Conservation (phyloP, 164 flowering plant species). For the Akebia trifoliata region DNA sequence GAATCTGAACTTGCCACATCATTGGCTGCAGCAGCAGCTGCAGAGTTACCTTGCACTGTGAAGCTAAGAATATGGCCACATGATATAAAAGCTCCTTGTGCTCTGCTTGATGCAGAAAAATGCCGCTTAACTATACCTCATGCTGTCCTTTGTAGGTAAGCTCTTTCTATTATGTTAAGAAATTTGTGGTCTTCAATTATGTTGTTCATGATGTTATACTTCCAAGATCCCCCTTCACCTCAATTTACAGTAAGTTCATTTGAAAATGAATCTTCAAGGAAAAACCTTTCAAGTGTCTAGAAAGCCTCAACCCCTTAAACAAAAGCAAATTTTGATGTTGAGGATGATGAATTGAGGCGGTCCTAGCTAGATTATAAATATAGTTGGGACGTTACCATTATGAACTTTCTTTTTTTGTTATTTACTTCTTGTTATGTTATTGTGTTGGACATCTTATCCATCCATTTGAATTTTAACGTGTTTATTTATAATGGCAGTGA, state of each 20-base stretch:
- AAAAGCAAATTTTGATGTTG: no score
- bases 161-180: background rate
- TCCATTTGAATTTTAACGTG: slow-evolving; percentile 6
- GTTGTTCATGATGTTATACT: background rate
- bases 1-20: slow-evolving; percentile 79
- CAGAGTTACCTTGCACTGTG: slow-evolving; percentile 96
- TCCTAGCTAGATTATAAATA: no score
- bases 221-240: no score
- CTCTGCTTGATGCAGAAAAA: slow-evolving; percentile 53
- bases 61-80: slow-evolving; percentile 88
- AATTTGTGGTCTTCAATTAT: background rate
- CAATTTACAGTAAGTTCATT: no score
- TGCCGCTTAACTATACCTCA: slow-evolving; percentile 83
- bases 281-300: no score
- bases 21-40: slow-evolving; percentile 77
- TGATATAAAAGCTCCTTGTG: slow-evolving; percentile 78
- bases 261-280: no score
- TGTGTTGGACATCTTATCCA: background rate
- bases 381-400: background rate
- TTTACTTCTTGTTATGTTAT: background rate
- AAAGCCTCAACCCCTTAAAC: no score
- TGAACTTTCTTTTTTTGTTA: background rate
- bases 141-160: slow-evolving; percentile 98
- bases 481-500: slow-evolving; percentile 54
- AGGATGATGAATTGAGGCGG: no score